phyloP scores from a whole-genome alignment of 768 basidiomycete species.

The Phallus indusiatus region DNA sequence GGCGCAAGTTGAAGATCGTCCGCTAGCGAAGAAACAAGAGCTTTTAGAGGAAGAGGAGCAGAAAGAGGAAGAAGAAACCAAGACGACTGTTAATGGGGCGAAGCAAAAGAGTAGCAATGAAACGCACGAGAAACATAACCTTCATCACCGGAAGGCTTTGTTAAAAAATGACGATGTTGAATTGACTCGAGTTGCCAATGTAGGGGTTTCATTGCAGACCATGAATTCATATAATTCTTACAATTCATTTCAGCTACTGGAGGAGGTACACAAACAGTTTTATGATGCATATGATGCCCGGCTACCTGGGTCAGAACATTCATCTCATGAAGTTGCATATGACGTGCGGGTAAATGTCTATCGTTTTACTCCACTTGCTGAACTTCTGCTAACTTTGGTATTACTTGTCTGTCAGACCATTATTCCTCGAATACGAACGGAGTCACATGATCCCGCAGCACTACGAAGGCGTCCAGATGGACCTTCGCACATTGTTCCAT shows the following conservation, averaged over 20 bases:
- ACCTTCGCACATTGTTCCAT: conserved; percentile 62
- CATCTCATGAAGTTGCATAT: conserved; percentile 27
- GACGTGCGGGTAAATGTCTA: conserved; percentile 71
- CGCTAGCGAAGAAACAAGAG: conserved; percentile 83
- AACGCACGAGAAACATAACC: conserved; percentile 32
- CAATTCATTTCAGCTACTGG: conserved; percentile 50
- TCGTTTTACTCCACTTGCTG: conserved; percentile 1
- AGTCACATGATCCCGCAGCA: conserved; percentile 79
- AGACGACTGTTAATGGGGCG: conserved; percentile 10
- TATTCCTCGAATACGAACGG: conserved; percentile 69
- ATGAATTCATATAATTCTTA: conserved; percentile 1
- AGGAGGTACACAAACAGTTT: conserved; percentile 69
- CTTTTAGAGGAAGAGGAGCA: conserved; percentile 38
- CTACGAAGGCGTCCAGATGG: conserved; percentile 82
- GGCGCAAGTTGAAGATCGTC: conserved; percentile 76
- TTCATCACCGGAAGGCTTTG: conserved; percentile 49
- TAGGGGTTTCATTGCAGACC: conserved; percentile 24
- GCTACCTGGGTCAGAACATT: conserved; percentile 20
- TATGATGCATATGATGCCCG: conserved; percentile 55
- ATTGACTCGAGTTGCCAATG: conserved; percentile 66
- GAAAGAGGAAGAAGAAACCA: conserved; percentile 7
- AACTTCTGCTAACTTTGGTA: conserved; percentile 1
- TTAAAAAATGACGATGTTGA: conserved; percentile 85
- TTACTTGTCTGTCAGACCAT: conserved; percentile 46
- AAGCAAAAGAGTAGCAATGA: conserved; percentile 12